Conservation (phyloP, 257 asterid species). For the Jacaranda copaia region DNA sequence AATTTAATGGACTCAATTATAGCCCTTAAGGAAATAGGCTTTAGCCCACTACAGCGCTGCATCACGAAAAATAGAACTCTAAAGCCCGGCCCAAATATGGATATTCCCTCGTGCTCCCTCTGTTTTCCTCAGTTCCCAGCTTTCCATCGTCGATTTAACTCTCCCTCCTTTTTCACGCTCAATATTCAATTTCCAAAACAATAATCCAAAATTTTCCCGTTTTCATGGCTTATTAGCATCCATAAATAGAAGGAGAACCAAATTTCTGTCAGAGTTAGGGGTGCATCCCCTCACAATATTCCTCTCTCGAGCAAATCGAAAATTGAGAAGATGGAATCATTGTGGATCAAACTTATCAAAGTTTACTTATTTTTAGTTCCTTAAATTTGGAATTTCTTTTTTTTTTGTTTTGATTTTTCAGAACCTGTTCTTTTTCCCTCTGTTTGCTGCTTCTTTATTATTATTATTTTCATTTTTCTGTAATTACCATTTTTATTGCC, state of each 20-base stretch:
- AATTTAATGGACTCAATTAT: too few species aligned
- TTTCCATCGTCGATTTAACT: conserved; percentile 31
- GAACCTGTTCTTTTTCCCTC: too few species aligned
- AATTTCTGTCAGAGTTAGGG: conserved; percentile 30
- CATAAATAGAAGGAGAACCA: conserved; percentile 16
- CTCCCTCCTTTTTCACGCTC: conserved; percentile 26
- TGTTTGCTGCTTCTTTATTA: background rate
- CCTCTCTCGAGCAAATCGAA: background rate
- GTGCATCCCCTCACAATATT: background rate
- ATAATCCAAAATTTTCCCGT: conserved; percentile 1
- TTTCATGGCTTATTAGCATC: conserved; percentile 23
- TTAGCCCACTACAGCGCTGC: background rate
- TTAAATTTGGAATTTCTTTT: background rate
- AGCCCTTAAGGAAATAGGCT: background rate
- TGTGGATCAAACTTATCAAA: background rate
- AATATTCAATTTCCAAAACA: background rate
- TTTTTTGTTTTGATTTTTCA: background rate
- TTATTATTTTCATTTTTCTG: background rate
- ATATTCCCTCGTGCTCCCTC: conserved; percentile 18
- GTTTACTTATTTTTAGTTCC: background rate
- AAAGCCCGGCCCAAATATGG: conserved; percentile 36
- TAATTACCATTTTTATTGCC: background rate
- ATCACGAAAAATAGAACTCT: too few species aligned
- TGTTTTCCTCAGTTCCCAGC: background rate
- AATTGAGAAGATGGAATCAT: conserved; percentile 14